A percentile compares a stretch with the other conserved stretches of the same genome.
phyloP scores from a whole-genome alignment of 2,329 filamentous ascomycete genomes.

The Claviceps sp. region DNA sequence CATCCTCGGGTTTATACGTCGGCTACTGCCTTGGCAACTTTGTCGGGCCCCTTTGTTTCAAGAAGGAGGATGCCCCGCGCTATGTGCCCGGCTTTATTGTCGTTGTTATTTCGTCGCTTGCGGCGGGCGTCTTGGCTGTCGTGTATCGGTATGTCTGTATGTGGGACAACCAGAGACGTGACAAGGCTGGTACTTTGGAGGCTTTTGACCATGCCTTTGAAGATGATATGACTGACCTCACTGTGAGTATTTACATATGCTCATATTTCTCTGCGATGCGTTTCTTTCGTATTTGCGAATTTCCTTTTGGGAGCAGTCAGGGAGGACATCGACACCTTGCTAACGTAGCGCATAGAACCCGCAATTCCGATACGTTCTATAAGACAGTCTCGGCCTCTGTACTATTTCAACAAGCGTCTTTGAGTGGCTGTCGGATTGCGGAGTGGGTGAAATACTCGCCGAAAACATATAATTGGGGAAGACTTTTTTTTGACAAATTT shows the following conservation, averaged over 20 bases:
- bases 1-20: conserved; percentile 6
- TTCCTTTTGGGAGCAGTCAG: no score
- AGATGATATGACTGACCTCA: background rate
- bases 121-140: background rate
- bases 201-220: conserved; percentile 2
- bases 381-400: background rate
- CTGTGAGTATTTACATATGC: background rate
- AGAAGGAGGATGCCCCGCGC: conserved; percentile 27
- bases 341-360: background rate
- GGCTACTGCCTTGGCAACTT: conserved; percentile 30
- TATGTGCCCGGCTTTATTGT: conserved; percentile 33
- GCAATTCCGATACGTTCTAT: background rate
- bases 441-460: no score
- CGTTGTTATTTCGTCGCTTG: background rate
- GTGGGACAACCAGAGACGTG: background rate
- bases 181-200: background rate
- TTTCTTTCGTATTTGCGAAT: background rate
- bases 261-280: background rate
- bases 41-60: conserved; percentile 22
- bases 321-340: background rate
- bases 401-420: no score
- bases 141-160: background rate
- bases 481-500: no score
- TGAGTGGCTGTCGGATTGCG: no score
- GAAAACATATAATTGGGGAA: no score